A percentile compares a stretch with the other conserved stretches of the same genome.
Conservation (phyloP, 2,329 filamentous ascomycete species). For the Herpotrichia juniperi region DNA sequence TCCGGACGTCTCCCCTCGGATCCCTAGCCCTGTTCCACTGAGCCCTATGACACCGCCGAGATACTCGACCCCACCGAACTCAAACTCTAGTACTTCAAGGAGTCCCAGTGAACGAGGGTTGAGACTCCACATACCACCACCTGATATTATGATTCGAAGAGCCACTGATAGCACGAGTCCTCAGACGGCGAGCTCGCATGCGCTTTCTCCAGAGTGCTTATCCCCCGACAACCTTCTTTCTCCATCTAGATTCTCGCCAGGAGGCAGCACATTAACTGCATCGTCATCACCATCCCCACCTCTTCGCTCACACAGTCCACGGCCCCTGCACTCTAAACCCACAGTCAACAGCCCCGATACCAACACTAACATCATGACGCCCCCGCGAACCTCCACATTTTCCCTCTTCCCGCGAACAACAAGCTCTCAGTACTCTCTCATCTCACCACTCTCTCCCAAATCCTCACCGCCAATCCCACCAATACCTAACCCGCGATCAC, state of each 20-base stretch:
- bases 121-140: constrained; percentile 28
- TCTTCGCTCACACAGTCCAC: constrained; percentile 16
- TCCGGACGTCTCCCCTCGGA: constrained; percentile 26
- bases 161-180: constrained; percentile 21
- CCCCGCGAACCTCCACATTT: not conserved
- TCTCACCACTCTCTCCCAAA: constrained; percentile 5
- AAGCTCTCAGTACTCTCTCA: not conserved
- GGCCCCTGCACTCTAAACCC: not conserved
- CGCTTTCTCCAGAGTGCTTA: constrained; percentile 30
- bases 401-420: constrained; percentile 5
- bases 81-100: constrained; percentile 8
- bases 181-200: constrained; percentile 34
- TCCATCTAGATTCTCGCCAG: constrained; percentile 13
- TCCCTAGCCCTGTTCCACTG: constrained; percentile 23
- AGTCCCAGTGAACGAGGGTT: constrained; percentile 28
- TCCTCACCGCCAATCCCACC: constrained; percentile 4
- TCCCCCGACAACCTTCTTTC: constrained; percentile 31
- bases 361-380: not conserved
- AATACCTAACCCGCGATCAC: not conserved
- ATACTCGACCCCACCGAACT: constrained; percentile 17
- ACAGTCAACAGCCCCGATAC: constrained; percentile 9
- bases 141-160: constrained; percentile 7
- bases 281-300: constrained; percentile 25
- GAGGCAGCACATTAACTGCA: no score
- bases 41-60: constrained; percentile 25